Evolutionary conservation across 1,139 yeast genomes (phyloP).

Genomic region (Pichia sp.): DNA sequence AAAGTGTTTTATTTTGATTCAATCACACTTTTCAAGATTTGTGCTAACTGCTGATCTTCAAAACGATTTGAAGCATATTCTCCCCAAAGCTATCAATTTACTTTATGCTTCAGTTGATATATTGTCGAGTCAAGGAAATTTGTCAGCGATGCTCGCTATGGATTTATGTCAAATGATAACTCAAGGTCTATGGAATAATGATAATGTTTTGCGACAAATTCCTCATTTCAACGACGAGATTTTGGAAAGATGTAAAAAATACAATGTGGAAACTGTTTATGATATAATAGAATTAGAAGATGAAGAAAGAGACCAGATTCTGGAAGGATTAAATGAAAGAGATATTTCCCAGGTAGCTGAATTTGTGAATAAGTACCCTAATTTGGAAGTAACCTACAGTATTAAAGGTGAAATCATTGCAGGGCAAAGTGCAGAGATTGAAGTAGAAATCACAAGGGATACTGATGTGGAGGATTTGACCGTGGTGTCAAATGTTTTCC

Average conservation of each 20-base stretch:
- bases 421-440: conserved; percentile 40
- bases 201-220: conserved; percentile 71
- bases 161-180: conserved; percentile 84
- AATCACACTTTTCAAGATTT: conserved; percentile 72
- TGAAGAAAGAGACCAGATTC: conserved; percentile 58
- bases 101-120: conserved; percentile 68
- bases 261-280: conserved; percentile 62
- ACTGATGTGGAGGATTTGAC: conserved; percentile 54
- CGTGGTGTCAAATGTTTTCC: conserved; percentile 52
- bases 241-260: conserved; percentile 48
- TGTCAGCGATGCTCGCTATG: conserved; percentile 77
- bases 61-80: conserved; percentile 47
- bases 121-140: conserved; percentile 69
- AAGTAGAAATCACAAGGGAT: conserved; percentile 58
- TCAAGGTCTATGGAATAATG: conserved; percentile 82
- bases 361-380: conserved; percentile 86
- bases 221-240: conserved; percentile 58
- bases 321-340: conserved; percentile 44
- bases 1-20: conserved; percentile 70
- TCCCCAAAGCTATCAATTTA: conserved; percentile 43
- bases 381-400: conserved; percentile 61
- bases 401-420: conserved; percentile 37
- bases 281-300: conserved; percentile 85
- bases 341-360: conserved; percentile 61
- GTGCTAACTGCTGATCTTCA: conserved; percentile 52